Percentiles rank a stretch among this genome's conserved stretches.
Evolutionary conservation across 768 basidiomycete genomes (phyloP).

Genomic region (Mycena pura): DNA sequence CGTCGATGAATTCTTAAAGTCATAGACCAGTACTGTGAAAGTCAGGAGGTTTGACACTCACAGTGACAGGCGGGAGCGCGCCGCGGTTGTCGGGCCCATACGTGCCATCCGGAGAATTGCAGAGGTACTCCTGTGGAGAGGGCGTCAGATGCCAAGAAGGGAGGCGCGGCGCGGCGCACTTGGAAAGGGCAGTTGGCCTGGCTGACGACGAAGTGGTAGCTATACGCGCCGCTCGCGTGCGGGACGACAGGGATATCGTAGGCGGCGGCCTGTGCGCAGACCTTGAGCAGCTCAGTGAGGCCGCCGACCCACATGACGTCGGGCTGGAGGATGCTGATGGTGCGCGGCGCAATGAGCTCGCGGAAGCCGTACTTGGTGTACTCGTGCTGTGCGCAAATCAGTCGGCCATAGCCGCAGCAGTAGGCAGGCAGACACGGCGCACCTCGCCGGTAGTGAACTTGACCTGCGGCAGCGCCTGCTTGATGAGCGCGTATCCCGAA

Average conservation of each 20-base stretch:
- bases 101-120: slow-evolving; percentile 50
- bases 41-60: no score
- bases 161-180: slow-evolving; percentile 14
- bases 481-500: slow-evolving; percentile 36
- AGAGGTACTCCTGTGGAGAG: slow-evolving; percentile 34
- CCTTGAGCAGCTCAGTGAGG: slow-evolving; percentile 40
- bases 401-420: not conserved
- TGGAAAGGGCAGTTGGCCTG: slow-evolving; percentile 40
- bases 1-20: no score
- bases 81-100: slow-evolving; percentile 26
- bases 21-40: no score
- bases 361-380: slow-evolving; percentile 41
- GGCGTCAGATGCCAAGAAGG: not conserved
- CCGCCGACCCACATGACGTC: slow-evolving; percentile 41
- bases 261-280: slow-evolving; percentile 45
- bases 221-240: slow-evolving; percentile 55
- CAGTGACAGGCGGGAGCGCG: slow-evolving; percentile 43
- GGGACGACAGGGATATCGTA: slow-evolving; percentile 57
- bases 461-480: slow-evolving; percentile 37
- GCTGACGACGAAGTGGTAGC: slow-evolving; percentile 51
- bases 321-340: slow-evolving; percentile 38
- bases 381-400: slow-evolving; percentile 32
- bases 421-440: not conserved
- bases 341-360: slow-evolving; percentile 38
- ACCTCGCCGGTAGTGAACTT: slow-evolving; percentile 41